phyloP scores from a whole-genome alignment of 1,139 yeast genomes.

The Scheffersomyces segobiensis region DNA sequence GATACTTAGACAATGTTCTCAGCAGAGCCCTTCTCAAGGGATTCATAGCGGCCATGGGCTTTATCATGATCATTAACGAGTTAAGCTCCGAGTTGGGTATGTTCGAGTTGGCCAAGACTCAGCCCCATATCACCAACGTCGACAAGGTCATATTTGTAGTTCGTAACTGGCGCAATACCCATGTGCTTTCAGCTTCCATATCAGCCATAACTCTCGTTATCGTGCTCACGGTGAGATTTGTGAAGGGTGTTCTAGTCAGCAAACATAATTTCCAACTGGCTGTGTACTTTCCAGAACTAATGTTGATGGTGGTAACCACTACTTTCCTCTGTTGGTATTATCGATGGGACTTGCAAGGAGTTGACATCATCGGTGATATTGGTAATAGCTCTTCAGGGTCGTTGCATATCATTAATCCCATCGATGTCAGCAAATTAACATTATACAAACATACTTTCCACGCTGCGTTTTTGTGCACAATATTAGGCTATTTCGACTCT shows the following conservation, averaged over 20 bases:
- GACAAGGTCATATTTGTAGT: conserved; percentile 23
- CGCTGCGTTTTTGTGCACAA: conserved; percentile 31
- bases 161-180: conserved; percentile 15
- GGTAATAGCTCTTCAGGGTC: conserved; percentile 6
- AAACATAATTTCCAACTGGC: conserved; percentile 17
- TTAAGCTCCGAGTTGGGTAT: conserved; percentile 31
- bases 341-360: conserved; percentile 27
- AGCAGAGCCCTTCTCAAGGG: conserved; percentile 35
- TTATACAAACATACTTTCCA: conserved; percentile 26
- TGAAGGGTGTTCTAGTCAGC: conserved; percentile 19
- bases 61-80: conserved; percentile 35
- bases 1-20: conserved; percentile 33
- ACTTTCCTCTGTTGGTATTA: conserved; percentile 23
- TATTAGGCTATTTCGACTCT: conserved; percentile 36
- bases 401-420: conserved; percentile 23
- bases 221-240: conserved; percentile 21
- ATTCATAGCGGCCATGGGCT: conserved; percentile 37
- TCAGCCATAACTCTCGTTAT: conserved; percentile 21
- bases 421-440: conserved; percentile 15
- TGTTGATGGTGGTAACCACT: conserved; percentile 32
- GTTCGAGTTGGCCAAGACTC: conserved; percentile 14
- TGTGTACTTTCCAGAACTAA: conserved; percentile 32
- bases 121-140: conserved; percentile 25
- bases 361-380: conserved; percentile 31
- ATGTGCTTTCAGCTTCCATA: conserved; percentile 21